phyloP scores from a whole-genome alignment of 2,329 filamentous ascomycete species.

The Lasiodiplodia gonubiensis region DNA sequence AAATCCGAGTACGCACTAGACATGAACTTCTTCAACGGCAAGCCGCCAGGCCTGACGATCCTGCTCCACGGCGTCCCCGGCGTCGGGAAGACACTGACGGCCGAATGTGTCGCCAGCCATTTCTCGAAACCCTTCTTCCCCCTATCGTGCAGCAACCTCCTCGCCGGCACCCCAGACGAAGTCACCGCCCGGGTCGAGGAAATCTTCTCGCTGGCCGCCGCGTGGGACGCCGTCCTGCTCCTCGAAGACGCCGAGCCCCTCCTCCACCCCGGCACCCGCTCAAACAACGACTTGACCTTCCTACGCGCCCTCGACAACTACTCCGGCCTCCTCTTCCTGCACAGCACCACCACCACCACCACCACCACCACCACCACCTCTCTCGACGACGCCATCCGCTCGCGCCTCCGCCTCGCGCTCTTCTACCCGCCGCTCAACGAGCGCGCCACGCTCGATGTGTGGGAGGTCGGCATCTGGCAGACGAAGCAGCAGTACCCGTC shows the following conservation, averaged over 20 bases:
- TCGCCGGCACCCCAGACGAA: background rate
- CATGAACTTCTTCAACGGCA: background rate
- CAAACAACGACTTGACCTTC: background rate
- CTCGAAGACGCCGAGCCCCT: background rate
- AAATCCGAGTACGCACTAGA: no score
- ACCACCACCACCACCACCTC: no score
- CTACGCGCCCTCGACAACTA: background rate
- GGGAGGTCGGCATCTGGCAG: background rate
- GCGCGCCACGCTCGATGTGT: background rate
- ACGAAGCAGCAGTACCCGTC: background rate
- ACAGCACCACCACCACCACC: no score
- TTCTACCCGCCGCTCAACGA: background rate
- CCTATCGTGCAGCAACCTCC: background rate
- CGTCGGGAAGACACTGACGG: conserved; percentile 6
- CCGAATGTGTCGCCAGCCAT: background rate
- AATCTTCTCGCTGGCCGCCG: background rate
- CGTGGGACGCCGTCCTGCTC: background rate
- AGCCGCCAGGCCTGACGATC: background rate
- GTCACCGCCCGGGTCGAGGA: background rate
- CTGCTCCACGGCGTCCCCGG: conserved; percentile 7
- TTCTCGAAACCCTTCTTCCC: background rate
- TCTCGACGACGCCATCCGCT: background rate
- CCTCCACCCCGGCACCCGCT: background rate
- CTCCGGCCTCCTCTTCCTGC: background rate
- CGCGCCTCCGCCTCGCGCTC: background rate